These are phyloP conservation scores for Hydrangea macrophylla DNA, from an alignment of 148 eudicot genomes.

Conservation along the genomic window DNA sequence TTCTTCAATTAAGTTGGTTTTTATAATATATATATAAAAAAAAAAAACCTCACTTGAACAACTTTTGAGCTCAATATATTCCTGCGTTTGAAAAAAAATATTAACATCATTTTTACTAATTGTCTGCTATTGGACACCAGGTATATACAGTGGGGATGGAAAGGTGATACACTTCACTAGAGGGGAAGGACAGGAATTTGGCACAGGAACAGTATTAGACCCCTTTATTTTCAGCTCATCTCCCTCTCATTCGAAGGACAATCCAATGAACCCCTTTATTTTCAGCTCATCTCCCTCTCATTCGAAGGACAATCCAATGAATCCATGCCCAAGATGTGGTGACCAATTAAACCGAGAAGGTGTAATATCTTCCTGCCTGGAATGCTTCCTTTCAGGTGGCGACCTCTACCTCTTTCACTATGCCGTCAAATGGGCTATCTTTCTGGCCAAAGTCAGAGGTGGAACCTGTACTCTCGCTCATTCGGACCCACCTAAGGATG, in stretches of 20 bases:
- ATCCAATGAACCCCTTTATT: conserved; percentile 47
- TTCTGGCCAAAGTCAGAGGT: conserved; percentile 83
- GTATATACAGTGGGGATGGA: conserved; percentile 77
- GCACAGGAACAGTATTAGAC: conserved; percentile 83
- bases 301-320: conserved; percentile 22
- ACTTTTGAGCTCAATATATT: not conserved
- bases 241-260: conserved; percentile 31
- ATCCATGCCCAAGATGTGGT: conserved; percentile 77
- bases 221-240: conserved; percentile 65
- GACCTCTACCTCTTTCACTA: conserved; percentile 76
- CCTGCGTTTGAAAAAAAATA: not conserved
- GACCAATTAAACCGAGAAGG: conserved; percentile 63
- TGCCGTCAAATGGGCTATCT: conserved; percentile 44
- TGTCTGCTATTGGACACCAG: conserved; percentile 29
- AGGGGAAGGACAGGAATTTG: conserved; percentile 80
- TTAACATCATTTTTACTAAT: conserved; percentile 1
- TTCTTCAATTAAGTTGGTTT: no score
- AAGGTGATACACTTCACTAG: conserved; percentile 90
- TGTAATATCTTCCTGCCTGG: conserved; percentile 83
- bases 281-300: conserved; percentile 67
- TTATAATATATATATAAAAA: no score
- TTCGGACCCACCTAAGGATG: conserved; percentile 71
- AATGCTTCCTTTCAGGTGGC: conserved; percentile 77
- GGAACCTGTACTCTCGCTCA: conserved; percentile 84
- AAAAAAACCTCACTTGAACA: not conserved